These are phyloP conservation scores for Hypoxylon sp. DNA, from an alignment of 2,329 filamentous ascomycete genomes.

Conservation along the genomic window DNA sequence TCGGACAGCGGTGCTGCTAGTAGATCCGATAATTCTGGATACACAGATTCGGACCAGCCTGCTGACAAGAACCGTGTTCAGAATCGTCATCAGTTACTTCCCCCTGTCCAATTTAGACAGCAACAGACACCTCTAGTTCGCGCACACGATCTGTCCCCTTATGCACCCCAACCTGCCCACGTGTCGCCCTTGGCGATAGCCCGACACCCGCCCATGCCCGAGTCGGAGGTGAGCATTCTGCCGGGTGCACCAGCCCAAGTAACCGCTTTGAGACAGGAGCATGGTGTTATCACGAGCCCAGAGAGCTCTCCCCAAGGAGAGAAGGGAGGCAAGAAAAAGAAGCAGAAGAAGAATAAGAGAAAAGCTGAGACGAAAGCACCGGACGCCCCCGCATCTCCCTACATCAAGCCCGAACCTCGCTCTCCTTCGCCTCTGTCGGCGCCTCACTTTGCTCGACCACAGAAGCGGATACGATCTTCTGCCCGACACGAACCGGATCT, in stretches of 20 bases:
- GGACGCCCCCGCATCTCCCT: conserved; percentile 58
- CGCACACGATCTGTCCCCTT: conserved; percentile 75
- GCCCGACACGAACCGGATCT: conserved; percentile 53
- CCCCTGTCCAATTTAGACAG: conserved; percentile 51
- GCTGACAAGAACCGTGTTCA: conserved; percentile 48
- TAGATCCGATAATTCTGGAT: conserved; percentile 53
- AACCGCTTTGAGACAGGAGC: conserved; percentile 62
- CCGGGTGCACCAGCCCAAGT: conserved; percentile 62
- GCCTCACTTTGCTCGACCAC: conserved; percentile 61
- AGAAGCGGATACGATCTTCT: conserved; percentile 64
- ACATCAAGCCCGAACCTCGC: conserved; percentile 71
- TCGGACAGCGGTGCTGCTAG: conserved; percentile 55
- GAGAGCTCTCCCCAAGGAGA: conserved; percentile 67
- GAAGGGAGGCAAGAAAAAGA: conserved; percentile 59
- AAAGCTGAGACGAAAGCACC: conserved; percentile 60
- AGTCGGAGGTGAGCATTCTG: conserved; percentile 46
- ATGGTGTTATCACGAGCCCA: conserved; percentile 60
- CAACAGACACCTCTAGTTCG: conserved; percentile 71
- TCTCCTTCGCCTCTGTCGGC: conserved; percentile 68
- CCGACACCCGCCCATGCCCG: conserved; percentile 46
- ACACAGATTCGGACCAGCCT: conserved; percentile 48
- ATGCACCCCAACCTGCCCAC: conserved; percentile 79
- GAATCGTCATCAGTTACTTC: conserved; percentile 48
- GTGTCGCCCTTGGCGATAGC: conserved; percentile 65
- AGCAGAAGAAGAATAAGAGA: conserved; percentile 62